A percentile compares a stretch with the other conserved stretches of the same genome.
Conservation (phyloP, 2,329 filamentous ascomycete species). For the Hypomyces rosellus region DNA sequence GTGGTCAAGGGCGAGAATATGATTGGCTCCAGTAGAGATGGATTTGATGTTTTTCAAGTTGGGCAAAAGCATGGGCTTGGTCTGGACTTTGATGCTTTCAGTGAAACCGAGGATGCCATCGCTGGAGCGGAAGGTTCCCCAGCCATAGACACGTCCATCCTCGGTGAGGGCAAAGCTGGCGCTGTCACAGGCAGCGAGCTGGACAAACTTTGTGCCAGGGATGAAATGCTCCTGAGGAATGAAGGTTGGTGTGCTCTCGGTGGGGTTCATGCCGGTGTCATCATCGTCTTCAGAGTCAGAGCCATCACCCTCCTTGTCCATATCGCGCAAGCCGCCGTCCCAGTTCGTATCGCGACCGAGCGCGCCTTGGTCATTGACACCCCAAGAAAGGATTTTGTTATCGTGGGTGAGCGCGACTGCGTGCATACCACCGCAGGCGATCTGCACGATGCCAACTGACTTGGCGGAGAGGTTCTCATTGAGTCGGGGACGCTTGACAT, state of each 20-base stretch:
- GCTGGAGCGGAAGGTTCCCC: conserved; percentile 69
- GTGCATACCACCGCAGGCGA: conserved; percentile 80
- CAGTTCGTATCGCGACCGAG: conserved; percentile 68
- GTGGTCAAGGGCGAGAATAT: conserved; percentile 61
- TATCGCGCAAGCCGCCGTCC: conserved; percentile 56
- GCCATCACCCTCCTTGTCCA: conserved; percentile 43
- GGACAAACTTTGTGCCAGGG: conserved; percentile 52
- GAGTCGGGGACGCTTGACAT: conserved; percentile 76
- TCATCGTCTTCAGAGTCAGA: conserved; percentile 55
- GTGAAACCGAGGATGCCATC: conserved; percentile 62
- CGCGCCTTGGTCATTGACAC: conserved; percentile 79
- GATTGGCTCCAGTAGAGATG: conserved; percentile 63
- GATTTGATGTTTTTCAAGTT: conserved; percentile 60
- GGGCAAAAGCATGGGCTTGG: conserved; percentile 48
- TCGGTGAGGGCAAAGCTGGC: conserved; percentile 70
- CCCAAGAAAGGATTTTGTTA: conserved; percentile 80
- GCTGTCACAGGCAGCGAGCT: conserved; percentile 68
- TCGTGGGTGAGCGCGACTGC: conserved; percentile 68
- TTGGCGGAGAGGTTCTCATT: conserved; percentile 59
- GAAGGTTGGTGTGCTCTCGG: conserved; percentile 59
- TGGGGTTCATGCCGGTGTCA: conserved; percentile 62
- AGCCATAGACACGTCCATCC: conserved; percentile 71
- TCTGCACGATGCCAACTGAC: conserved; percentile 67
- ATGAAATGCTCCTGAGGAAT: conserved; percentile 55
- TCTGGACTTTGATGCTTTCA: conserved; percentile 44